Evolutionary conservation across 306 rosid species (phyloP), one percentile per base, ranked within the genome.

Genomic region (Crataegus laevigata): DNA sequence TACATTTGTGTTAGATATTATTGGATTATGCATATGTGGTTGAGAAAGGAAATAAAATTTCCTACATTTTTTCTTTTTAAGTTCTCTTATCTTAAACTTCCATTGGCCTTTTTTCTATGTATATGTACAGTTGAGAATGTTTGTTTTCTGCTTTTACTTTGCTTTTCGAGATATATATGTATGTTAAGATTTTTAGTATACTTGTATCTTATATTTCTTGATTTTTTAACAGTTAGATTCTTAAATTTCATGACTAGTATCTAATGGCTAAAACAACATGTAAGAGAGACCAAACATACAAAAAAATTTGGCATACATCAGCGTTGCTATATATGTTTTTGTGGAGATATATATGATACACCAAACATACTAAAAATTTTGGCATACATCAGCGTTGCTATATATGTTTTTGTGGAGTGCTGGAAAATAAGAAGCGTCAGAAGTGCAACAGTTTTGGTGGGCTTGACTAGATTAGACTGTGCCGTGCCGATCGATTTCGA

Each of bases 41-140:
- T 19, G 66, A 60, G 58, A 64, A 81, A 80, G 75, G 74, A 75
- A 62, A 19, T 65, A 36, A 30, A 28, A 70, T 86, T 83, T 78
- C 30, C 51, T 77, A 73, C 78, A 69, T 75, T 78, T 82, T 82
- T 58, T 78, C 29, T 69, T 28, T 40, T 38, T 28, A 30, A n/a
- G 7, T 26, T 75, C 58, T 81, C 57, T 67, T 73, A 70, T 78
- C 78, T 77, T 74, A 17, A 69, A 81, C 75, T 78, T 80, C 74
- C 75, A 67, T 19, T 71, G 68, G 62, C 77, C 65, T 63, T 76
- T 78, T 68, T 67, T 72, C 72, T 28, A 68, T 81, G 69, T 79
- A 61, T 79, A 61, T 80, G 88, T 75, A 85, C 87, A 87, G 87
- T 82, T 82, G 78, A 79, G 83, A 80, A 82, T 89, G 88, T 80